Percentiles rank a stretch among this genome's conserved stretches.
Conservation (phyloP, 2,329 filamentous ascomycete species). For the Penicillium sp. region DNA sequence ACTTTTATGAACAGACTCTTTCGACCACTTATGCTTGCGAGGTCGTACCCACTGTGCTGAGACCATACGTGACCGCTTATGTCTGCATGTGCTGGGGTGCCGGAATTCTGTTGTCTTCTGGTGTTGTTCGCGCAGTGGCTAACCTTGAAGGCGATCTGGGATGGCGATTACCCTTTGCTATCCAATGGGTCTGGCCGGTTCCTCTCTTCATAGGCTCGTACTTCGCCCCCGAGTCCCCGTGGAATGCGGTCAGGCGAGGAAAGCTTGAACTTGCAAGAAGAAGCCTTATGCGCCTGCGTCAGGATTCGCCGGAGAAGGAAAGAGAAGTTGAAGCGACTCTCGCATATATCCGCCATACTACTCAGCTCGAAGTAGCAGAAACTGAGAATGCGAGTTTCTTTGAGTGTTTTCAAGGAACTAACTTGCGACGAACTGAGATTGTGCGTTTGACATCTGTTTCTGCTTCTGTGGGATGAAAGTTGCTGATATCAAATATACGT, state of each 20-base stretch:
- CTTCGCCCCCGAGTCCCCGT: constrained; percentile 49
- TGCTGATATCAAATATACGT: background rate
- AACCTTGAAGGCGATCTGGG: constrained; percentile 47
- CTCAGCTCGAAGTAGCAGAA: constrained; percentile 71
- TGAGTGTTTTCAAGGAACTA: constrained; percentile 78
- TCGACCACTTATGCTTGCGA: constrained; percentile 46
- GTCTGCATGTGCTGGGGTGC: constrained; percentile 47
- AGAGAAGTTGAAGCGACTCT: constrained; percentile 74
- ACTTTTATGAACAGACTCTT: constrained; percentile 48
- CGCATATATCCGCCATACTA: constrained; percentile 60
- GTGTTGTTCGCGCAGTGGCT: constrained; percentile 48
- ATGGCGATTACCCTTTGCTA: constrained; percentile 49
- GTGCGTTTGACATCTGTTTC: constrained; percentile 36
- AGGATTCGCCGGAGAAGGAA: constrained; percentile 52
- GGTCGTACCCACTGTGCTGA: constrained; percentile 43
- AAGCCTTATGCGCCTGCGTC: constrained; percentile 42
- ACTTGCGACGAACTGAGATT: constrained; percentile 74
- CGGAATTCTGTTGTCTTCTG: constrained; percentile 49
- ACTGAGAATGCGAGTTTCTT: constrained; percentile 69
- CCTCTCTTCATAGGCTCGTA: constrained; percentile 46
- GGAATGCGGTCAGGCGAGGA: constrained; percentile 49
- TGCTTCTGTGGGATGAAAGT: constrained; percentile 21
- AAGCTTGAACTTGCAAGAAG: constrained; percentile 44
- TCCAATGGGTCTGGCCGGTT: constrained; percentile 53
- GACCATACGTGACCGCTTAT: constrained; percentile 44